A percentile compares a stretch with the other conserved stretches of the same genome.
Conservation (phyloP, 2,329 filamentous ascomycete genomes). For the Colletotrichum aenigma region DNA sequence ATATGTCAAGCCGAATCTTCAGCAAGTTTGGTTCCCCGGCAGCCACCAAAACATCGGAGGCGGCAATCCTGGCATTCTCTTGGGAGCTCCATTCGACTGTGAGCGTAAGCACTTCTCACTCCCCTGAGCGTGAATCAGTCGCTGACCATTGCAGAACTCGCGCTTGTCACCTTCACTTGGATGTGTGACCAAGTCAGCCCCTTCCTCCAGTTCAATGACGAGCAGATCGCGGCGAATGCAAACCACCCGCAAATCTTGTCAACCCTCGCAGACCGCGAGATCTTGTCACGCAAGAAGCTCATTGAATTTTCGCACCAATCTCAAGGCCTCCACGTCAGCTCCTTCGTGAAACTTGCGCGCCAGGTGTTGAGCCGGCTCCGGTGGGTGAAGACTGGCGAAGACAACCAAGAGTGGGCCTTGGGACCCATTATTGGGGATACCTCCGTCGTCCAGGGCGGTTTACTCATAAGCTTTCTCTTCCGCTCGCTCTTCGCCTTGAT, state of each 20-base stretch:
- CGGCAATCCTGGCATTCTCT: background rate
- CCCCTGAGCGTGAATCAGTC: background rate
- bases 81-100: background rate
- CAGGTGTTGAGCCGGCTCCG: background rate
- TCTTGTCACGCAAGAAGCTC: too few relatives aligned
- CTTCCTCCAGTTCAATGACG: background rate
- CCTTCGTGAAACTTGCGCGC: background rate
- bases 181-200: slow-evolving; percentile 11
- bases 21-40: slow-evolving; percentile 17
- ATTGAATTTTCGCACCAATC: too few relatives aligned
- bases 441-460: background rate
- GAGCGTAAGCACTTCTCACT: background rate
- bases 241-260: too few relatives aligned
- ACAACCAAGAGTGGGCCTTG: slow-evolving; percentile 3
- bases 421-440: background rate
- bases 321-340: too few relatives aligned
- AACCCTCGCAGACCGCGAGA: too few relatives aligned
- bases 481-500: background rate
- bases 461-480: background rate
- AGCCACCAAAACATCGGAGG: slow-evolving; percentile 14
- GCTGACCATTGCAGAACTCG: background rate
- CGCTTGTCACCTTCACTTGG: slow-evolving; percentile 18
- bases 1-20: background rate
- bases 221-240: background rate
- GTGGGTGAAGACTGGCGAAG: background rate